Base-by-base conservation (phyloP, 208 protist species). In the Crithidia mellificae region DNA sequence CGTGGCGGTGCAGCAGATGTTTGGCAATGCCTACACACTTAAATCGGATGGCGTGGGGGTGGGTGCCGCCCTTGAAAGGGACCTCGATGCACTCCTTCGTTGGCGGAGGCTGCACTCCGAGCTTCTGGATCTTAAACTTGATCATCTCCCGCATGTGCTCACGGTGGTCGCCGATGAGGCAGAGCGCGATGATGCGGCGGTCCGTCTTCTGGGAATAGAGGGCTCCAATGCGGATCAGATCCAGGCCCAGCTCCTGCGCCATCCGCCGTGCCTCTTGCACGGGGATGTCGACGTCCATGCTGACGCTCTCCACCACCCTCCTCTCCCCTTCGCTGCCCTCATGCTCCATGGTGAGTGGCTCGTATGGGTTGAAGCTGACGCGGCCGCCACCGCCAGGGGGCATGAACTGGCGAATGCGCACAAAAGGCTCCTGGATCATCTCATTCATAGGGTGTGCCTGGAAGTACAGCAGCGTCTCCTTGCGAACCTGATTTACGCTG, bases 371-470 rank as follows among this genome's bases (percentile, higher is more conserved):
- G 51, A 81, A 78, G 17, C 34, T 47, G 6, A 80, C 73, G 20
- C 51, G 30, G 1, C 62, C 64, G 20, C 71, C 74, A 2, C 80
- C 82, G 32, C 63, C 74, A 8, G 72, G 65, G 0, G 80, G 82
- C 52, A 76, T 24, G 24, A 91, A 64, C 61, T 79, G 46, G 17
- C 83, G 84, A 36, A 95, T 81, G 32, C 90, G 90, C n/a, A 93
- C 90, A 74, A 88, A 93, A 0, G 79, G 56, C 57, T 93, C 87
- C 59, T 92, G 87, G 43, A 95, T 95, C 87, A 93, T 95, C 69
- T 95, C 90, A 63, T 95, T 95, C 32, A 93, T 90, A 14, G 90
- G 90, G 67, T 93, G 84, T 27, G 82, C 77, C 58, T 93, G 85
- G 68, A 88, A 91, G 77, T 92, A 95, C 6, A 93, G 80, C 27